Base-by-base conservation (phyloP, 176 grass and related monocot genomes). In the Alopecurus myosuroides region DNA sequence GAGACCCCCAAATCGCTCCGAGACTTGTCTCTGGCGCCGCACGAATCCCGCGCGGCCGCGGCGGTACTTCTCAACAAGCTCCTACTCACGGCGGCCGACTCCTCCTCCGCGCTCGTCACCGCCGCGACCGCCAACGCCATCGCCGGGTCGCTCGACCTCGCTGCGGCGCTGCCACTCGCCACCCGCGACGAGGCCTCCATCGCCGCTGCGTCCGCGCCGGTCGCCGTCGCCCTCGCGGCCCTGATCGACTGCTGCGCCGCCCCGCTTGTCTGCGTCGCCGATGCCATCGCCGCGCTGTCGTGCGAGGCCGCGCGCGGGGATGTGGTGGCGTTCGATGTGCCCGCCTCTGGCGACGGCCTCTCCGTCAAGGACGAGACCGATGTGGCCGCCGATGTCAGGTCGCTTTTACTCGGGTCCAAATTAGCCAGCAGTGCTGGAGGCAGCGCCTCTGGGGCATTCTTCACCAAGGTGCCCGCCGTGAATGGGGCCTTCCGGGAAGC, bases 51-150 rank as follows among this genome's bases (percentile, higher is more conserved):
- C 61, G 93, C 97, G 10, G 57, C 97, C 26, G 78, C 92, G 1
- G 88, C 76, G 3, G 91, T 99, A 18, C 88, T 99, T 3, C 90
- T 96, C 41, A 96, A 99, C 89, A 99, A 96, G 84, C 88, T 99
- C 17, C 67, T 99, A 18, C 31, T 91, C 41, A 87, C 93, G 2
- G 78, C 94, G 13, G 87, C 84, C 0, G 79, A 92, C 23, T 90
- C 86, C 30, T 2, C 61, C 79, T 89, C 69, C 49, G 85, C 69
- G 9, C 68, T 70, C 36, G 86, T 77, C 81, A 88, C 85, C 33
- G 87, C 91, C 35, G 73, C 73, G 12, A 85, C 91, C 6, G 78
- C 91, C 28, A 85, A 75, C 50, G 73, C 55, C 33, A 87, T 90
- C 65, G 88, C 88, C n/a, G 84, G 6, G 10, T 49, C 76, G 33